These are phyloP conservation scores for Nicotiana noctiflora DNA, from an alignment of 257 asterid species.

Conservation along the genomic window DNA sequence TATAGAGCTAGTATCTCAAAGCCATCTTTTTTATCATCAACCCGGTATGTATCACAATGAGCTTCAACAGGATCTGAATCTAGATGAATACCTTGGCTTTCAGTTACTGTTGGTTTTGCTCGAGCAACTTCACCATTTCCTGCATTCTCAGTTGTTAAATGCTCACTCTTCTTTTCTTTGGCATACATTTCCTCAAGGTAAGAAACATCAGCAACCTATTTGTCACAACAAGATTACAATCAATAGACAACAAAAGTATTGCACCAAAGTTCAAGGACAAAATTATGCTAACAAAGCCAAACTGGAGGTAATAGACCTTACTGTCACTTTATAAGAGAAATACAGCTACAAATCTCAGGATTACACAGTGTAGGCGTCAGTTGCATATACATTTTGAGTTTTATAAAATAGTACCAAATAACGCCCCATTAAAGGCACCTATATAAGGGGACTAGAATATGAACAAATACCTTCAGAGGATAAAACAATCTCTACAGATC, in stretches of 20 bases:
- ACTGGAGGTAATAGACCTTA: neutral
- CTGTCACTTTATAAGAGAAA: neutral
- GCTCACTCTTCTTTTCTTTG: constrained; percentile 28
- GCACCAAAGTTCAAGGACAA: neutral
- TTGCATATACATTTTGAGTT: neutral
- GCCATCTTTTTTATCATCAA: neutral
- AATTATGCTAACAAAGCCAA: neutral
- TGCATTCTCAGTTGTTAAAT: constrained; percentile 14
- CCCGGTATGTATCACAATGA: neutral
- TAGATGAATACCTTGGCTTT: neutral
- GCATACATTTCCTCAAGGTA: constrained; percentile 33
- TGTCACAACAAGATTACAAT: constrained; percentile 5
- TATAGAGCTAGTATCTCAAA: no score
- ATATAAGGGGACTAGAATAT: neutral
- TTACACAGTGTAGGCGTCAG: neutral
- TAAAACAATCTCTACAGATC: neutral
- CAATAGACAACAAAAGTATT: neutral
- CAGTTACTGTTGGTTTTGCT: neutral
- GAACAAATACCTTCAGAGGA: neutral
- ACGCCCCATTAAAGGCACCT: neutral
- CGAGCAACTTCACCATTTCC: constrained; percentile 11
- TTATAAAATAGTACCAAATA: neutral
- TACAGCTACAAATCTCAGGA: neutral
- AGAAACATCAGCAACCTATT: constrained; percentile 65
- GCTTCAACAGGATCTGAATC: constrained; percentile 6